These are phyloP conservation scores for Saccharomycopsis guyanensis DNA, from an alignment of 805 yeast species.

Conservation along the genomic window DNA sequence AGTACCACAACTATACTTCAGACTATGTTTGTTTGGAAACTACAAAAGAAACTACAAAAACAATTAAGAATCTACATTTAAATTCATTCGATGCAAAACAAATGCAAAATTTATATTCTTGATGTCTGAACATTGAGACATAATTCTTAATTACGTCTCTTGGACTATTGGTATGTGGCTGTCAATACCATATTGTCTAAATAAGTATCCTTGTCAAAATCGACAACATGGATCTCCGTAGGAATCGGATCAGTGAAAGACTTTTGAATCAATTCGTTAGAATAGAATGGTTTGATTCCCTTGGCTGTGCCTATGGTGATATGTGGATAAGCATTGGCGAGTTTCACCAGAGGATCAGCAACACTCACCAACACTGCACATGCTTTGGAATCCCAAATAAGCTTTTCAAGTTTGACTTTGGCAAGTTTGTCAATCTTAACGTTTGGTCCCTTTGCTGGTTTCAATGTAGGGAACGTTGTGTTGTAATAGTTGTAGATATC, in stretches of 20 bases:
- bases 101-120: too few species aligned
- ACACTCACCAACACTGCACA: constrained; percentile 47
- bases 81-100: too few species aligned
- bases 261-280: constrained; percentile 35
- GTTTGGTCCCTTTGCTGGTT: background rate
- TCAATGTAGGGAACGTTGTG: background rate
- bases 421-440: background rate
- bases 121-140: too few species aligned
- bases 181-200: background rate
- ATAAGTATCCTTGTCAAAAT: background rate
- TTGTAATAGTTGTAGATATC: background rate
- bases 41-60: too few species aligned
- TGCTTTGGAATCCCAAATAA: constrained; percentile 45
- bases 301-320: constrained; percentile 63
- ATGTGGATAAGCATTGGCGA: constrained; percentile 48
- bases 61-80: too few species aligned
- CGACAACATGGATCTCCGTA: background rate
- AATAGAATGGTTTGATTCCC: constrained; percentile 41
- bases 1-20: too few species aligned
- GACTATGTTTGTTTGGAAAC: too few species aligned
- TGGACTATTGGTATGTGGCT: too few species aligned
- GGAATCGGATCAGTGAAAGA: background rate
- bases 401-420: constrained; percentile 32
- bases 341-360: constrained; percentile 22
- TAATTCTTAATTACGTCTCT: too few species aligned